A percentile compares a stretch with the other conserved stretches of the same genome.
phyloP scores from a whole-genome alignment of 345 rosid genomes.

The Geranium brycei region DNA sequence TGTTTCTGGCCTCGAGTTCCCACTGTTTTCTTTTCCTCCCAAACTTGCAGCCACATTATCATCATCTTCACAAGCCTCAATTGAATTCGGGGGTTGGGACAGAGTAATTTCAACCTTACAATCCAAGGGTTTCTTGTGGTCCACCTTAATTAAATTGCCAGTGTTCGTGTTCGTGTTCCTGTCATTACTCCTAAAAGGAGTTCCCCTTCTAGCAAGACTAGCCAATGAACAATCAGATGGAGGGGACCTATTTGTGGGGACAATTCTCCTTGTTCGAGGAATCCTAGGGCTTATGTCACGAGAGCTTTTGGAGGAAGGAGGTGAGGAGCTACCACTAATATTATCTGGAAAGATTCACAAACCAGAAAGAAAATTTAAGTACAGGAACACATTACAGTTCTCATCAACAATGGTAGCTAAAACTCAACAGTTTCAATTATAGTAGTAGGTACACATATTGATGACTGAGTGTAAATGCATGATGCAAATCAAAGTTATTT shows the following conservation, averaged over 20 bases:
- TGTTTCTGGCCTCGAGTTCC: conserved; percentile 24
- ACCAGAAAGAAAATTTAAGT: conserved; percentile 4
- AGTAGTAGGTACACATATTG: not conserved
- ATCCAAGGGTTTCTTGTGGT: conserved; percentile 16
- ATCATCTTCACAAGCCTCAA: conserved; percentile 16
- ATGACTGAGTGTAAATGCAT: not conserved
- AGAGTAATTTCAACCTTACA: conserved; percentile 26
- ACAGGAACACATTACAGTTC: not conserved
- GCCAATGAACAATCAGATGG: conserved; percentile 15
- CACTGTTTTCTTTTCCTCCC: conserved; percentile 16
- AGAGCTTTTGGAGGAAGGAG: conserved; percentile 32
- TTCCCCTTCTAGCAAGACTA: conserved; percentile 32
- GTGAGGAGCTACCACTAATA: conserved; percentile 28
- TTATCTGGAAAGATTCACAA: conserved; percentile 39
- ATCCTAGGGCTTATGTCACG: conserved; percentile 28
- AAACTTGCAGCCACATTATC: conserved; percentile 13
- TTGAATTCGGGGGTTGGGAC: conserved; percentile 13
- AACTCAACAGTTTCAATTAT: not conserved
- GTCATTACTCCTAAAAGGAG: conserved; percentile 21
- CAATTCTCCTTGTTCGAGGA: conserved; percentile 39
- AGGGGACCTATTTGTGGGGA: conserved; percentile 51
- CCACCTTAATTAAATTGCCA: conserved; percentile 14
- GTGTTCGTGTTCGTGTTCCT: conserved; percentile 16
- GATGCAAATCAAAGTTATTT: too few species aligned
- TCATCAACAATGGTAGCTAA: not conserved